These are phyloP conservation scores for Huntiella bhutanensis DNA, from an alignment of 2,329 filamentous ascomycete species.

Conservation along the genomic window DNA sequence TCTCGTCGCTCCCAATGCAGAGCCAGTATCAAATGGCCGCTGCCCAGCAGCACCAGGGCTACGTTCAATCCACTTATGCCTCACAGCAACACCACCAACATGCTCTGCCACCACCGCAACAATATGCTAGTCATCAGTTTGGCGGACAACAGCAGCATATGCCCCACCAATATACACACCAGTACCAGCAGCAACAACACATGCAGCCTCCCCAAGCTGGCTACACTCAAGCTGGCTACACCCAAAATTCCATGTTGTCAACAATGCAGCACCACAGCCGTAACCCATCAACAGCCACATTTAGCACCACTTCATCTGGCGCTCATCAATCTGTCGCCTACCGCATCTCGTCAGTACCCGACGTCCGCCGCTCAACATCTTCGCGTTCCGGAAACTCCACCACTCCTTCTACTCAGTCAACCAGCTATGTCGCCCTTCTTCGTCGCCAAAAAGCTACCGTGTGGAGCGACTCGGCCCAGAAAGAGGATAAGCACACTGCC, in stretches of 20 bases:
- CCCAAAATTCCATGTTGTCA: slow-evolving; percentile 13
- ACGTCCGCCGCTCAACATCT: slow-evolving; percentile 60
- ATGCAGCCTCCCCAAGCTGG: slow-evolving; percentile 12
- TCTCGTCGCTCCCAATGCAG: slow-evolving; percentile 3
- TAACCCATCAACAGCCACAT: slow-evolving; percentile 47
- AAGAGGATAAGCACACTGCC: slow-evolving; percentile 68
- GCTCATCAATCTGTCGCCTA: slow-evolving; percentile 35
- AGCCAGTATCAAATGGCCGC: slow-evolving; percentile 5
- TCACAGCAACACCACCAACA: background rate
- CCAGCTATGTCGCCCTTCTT: slow-evolving; percentile 88
- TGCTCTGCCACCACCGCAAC: slow-evolving; percentile 7
- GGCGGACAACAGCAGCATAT: slow-evolving; percentile 2
- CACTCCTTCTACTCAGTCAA: slow-evolving; percentile 22
- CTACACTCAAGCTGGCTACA: slow-evolving; percentile 14
- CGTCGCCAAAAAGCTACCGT: slow-evolving; percentile 95
- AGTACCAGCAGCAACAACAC: slow-evolving; percentile 9
- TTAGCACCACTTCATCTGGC: slow-evolving; percentile 52
- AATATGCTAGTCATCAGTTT: slow-evolving; percentile 1
- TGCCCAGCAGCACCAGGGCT: slow-evolving; percentile 3
- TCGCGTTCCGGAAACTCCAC: slow-evolving; percentile 46
- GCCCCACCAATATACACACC: slow-evolving; percentile 1
- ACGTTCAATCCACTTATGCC: background rate
- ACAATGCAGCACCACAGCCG: slow-evolving; percentile 24
- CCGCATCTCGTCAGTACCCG: slow-evolving; percentile 34
- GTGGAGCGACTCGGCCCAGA: slow-evolving; percentile 89